Conservation (phyloP, 202 grass and related monocot genomes). For the Setaria viridis region DNA sequence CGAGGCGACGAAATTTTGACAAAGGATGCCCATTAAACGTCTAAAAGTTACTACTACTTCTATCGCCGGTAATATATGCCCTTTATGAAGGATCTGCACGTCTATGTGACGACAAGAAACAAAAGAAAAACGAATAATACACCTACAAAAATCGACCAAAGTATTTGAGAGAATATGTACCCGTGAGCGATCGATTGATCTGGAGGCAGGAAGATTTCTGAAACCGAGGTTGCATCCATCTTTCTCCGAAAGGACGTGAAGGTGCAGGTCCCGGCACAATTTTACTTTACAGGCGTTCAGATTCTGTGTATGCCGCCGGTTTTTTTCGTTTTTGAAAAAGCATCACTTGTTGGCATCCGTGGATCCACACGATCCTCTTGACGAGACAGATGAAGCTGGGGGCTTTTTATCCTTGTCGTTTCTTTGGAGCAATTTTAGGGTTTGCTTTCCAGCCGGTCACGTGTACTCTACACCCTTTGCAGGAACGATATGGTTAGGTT, state of each 20-base stretch:
- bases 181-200: not conserved
- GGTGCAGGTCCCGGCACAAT: not conserved
- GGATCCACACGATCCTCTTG: slow-evolving; percentile 27
- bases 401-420: slow-evolving; percentile 18
- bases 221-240: not conserved
- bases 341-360: not conserved
- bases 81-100: not conserved
- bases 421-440: not conserved
- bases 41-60: not conserved
- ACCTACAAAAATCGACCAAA: not conserved
- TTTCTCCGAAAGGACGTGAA: slow-evolving; percentile 20
- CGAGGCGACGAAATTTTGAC: not conserved
- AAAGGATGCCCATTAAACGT: too few species aligned
- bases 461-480: not conserved
- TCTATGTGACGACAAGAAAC: slow-evolving; percentile 13
- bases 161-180: slow-evolving; percentile 17
- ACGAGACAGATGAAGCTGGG: slow-evolving; percentile 24
- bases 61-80: too few species aligned
- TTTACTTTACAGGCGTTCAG: slow-evolving; percentile 18
- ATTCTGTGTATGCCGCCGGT: not conserved
- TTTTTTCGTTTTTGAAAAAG: not conserved
- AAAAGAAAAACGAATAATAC: not conserved
- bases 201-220: not conserved
- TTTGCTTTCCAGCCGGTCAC: not conserved
- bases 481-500: not conserved